Evolutionary conservation across 225 moss, liverwort and hornwort species (phyloP).

Genomic region (Asterella californica): DNA sequence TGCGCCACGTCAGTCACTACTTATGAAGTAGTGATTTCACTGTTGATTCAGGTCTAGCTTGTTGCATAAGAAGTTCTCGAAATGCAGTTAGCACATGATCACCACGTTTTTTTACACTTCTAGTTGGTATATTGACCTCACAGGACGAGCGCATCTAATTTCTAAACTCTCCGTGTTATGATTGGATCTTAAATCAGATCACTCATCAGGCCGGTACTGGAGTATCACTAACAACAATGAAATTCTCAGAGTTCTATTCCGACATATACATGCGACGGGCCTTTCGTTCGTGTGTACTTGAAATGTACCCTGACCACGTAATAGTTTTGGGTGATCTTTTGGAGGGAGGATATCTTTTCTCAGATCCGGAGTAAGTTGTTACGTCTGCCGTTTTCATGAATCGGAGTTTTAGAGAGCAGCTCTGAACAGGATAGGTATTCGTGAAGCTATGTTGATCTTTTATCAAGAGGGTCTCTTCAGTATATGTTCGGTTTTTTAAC

Average conservation of each 20-base stretch:
- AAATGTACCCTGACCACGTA: conserved; percentile 57
- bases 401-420: background rate
- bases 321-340: conserved; percentile 69
- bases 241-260: conserved; percentile 57
- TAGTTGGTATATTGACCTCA: background rate
- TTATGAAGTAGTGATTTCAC: background rate
- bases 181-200: background rate
- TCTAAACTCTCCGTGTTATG: background rate
- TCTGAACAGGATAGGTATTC: background rate
- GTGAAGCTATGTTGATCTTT: background rate
- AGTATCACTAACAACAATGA: background rate
- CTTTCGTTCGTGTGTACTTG: conserved; percentile 68
- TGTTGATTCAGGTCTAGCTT: background rate
- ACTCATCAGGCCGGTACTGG: background rate
- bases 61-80: background rate
- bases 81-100: background rate
- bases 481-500: background rate
- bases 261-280: conserved; percentile 85
- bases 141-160: background rate
- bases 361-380: conserved; percentile 47
- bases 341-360: conserved; percentile 57
- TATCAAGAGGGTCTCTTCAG: background rate
- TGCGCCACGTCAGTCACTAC: background rate
- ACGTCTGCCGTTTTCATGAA: background rate
- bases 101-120: background rate